Evolutionary conservation across 2,329 filamentous ascomycete species (phyloP).

Genomic region (Parascedosporium putredinis): DNA sequence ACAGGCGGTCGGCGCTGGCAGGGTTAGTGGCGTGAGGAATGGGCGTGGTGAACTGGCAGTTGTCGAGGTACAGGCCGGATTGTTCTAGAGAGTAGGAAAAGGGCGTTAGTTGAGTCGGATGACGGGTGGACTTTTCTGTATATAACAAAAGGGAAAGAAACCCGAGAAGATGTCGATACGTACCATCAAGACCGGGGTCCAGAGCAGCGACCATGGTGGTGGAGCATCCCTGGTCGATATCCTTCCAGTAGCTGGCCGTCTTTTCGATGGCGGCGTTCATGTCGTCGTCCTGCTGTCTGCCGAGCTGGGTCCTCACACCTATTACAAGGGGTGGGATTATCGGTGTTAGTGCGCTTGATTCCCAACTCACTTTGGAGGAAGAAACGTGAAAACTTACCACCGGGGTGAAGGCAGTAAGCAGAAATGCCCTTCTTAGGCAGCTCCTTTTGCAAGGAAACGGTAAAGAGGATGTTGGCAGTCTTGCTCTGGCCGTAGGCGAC

Average conservation of each 20-base stretch:
- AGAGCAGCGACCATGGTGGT: constrained; percentile 14
- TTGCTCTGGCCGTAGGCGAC: constrained; percentile 19
- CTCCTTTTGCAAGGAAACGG: constrained; percentile 10
- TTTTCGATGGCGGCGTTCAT: not conserved
- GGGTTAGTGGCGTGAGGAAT: constrained; percentile 8
- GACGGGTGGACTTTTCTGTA: too few relatives aligned
- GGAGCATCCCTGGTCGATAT: constrained; percentile 11
- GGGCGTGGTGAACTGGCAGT: constrained; percentile 11
- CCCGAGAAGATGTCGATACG: too few relatives aligned
- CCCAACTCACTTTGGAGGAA: constrained; percentile 1
- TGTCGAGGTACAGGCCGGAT: constrained; percentile 9
- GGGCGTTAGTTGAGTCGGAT: too few relatives aligned
- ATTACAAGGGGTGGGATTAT: not conserved
- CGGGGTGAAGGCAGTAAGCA: constrained; percentile 13
- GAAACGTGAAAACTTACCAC: constrained; percentile 12
- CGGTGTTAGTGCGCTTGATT: not conserved
- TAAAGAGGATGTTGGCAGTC: constrained; percentile 19
- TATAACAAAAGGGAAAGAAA: too few relatives aligned
- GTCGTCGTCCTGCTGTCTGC: not conserved
- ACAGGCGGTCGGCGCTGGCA: constrained; percentile 11
- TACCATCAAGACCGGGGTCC: constrained; percentile 11
- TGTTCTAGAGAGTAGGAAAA: too few relatives aligned
- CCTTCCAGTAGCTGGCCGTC: not conserved
- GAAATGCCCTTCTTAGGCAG: constrained; percentile 6
- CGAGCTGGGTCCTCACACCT: constrained; percentile 4